A percentile compares a stretch with the other conserved stretches of the same genome.
phyloP scores from a whole-genome alignment of 2,329 filamentous ascomycete species.

The Cladorrhinum sp. region DNA sequence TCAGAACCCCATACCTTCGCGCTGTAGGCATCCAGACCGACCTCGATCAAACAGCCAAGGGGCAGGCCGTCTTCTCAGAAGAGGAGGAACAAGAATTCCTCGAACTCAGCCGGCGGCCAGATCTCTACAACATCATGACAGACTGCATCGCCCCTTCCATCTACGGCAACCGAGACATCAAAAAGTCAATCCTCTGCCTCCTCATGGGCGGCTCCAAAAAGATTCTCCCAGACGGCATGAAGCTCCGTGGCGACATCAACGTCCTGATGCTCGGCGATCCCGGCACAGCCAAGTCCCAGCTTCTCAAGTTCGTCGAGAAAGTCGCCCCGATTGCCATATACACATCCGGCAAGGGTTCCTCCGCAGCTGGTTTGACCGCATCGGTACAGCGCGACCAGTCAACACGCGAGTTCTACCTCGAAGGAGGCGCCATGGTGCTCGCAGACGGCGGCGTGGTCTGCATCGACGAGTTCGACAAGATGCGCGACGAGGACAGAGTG shows the following conservation, averaged over 20 bases:
- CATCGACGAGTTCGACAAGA: slow-evolving; percentile 99
- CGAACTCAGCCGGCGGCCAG: slow-evolving; percentile 83
- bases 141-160: slow-evolving; percentile 96
- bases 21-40: slow-evolving; percentile 91
- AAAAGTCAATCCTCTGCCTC: slow-evolving; percentile 93
- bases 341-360: slow-evolving; percentile 97
- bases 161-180: slow-evolving; percentile 93
- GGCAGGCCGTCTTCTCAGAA: slow-evolving; percentile 79
- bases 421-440: slow-evolving; percentile 97
- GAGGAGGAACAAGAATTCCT: slow-evolving; percentile 96
- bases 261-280: slow-evolving; percentile 94
- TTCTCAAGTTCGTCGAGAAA: slow-evolving; percentile 96
- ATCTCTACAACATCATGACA: slow-evolving; percentile 88
- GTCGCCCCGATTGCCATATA: slow-evolving; percentile 96
- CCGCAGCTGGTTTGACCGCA: slow-evolving; percentile 92
- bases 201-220: slow-evolving; percentile 96
- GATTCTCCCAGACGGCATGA: slow-evolving; percentile 96
- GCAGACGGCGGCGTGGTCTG: slow-evolving; percentile 96
- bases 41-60: slow-evolving; percentile 83
- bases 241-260: slow-evolving; percentile 95
- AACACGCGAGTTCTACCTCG: slow-evolving; percentile 94
- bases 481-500: slow-evolving; percentile 96
- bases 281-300: slow-evolving; percentile 95
- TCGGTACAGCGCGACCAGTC: slow-evolving; percentile 91
- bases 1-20: slow-evolving; percentile 89